Conservation (phyloP, 495 filamentous ascomycete genomes). For the Hamigera avellanea region DNA sequence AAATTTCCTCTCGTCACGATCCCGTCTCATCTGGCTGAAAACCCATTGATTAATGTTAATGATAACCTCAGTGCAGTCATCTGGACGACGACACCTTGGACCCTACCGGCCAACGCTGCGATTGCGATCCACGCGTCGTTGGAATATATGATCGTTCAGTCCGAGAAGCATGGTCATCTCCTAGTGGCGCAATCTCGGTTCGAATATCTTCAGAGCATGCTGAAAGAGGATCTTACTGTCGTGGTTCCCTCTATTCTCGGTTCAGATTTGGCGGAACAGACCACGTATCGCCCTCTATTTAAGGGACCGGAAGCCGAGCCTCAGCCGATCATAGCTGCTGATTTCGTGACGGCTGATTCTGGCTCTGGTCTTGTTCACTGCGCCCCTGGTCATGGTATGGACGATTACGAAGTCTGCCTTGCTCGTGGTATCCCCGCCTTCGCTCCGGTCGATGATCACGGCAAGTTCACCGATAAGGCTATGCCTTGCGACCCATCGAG, state of each 20-base stretch:
- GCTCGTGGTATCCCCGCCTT: constrained; percentile 53
- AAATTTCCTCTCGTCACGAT: constrained; percentile 57
- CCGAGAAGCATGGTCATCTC: constrained; percentile 41
- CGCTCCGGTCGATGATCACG: constrained; percentile 73
- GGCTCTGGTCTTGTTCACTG: constrained; percentile 89
- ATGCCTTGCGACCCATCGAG: constrained; percentile 51
- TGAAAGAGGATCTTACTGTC: constrained; percentile 33
- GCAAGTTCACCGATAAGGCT: constrained; percentile 65
- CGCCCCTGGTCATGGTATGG: constrained; percentile 91
- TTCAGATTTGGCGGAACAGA: constrained; percentile 44
- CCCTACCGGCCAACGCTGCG: constrained; percentile 81
- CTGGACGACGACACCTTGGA: constrained; percentile 99
- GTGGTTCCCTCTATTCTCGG: constrained; percentile 52
- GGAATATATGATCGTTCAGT: constrained; percentile 58
- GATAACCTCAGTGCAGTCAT: constrained; percentile 58
- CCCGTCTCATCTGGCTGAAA: constrained; percentile 29
- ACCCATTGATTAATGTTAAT: constrained; percentile 20
- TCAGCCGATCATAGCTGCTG: constrained; percentile 64
- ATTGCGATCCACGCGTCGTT: constrained; percentile 68
- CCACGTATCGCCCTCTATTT: constrained; percentile 59
- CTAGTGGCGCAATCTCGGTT: constrained; percentile 58
- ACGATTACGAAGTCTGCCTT: constrained; percentile 82
- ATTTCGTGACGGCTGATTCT: constrained; percentile 77
- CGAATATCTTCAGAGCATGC: constrained; percentile 34
- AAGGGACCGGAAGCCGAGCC: constrained; percentile 32